These are phyloP conservation scores for Calonectria naviculata DNA, from an alignment of 2,329 filamentous ascomycete species.

Conservation along the genomic window DNA sequence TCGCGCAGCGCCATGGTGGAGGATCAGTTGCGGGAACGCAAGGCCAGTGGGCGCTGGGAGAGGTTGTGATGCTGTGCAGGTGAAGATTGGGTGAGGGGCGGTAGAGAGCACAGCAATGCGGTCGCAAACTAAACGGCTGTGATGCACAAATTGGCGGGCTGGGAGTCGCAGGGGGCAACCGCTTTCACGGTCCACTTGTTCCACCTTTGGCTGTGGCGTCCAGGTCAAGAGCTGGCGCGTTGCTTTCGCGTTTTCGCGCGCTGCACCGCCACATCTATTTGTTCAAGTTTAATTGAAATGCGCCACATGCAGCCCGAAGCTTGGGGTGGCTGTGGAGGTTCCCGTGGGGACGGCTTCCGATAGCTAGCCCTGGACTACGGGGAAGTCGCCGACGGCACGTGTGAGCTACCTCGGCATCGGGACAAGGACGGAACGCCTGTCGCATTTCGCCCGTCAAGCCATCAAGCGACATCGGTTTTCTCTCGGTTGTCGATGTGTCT, in stretches of 20 bases:
- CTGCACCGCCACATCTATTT: conserved; percentile 36
- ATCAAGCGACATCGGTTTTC: conserved; percentile 15
- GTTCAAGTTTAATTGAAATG: conserved; percentile 42
- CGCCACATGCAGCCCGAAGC: conserved; percentile 28
- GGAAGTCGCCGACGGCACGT: conserved; percentile 47
- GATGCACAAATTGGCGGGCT: conserved; percentile 47
- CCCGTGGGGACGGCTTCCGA: conserved; percentile 12
- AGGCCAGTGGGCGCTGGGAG: conserved; percentile 27
- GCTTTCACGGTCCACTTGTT: background rate
- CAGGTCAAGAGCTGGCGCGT: conserved; percentile 40
- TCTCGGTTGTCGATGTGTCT: background rate
- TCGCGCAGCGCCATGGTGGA: conserved; percentile 85
- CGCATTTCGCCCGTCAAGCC: conserved; percentile 22
- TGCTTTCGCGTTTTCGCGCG: conserved; percentile 46
- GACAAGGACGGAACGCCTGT: conserved; percentile 35
- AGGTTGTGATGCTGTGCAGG: conserved; percentile 25
- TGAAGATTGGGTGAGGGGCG: conserved; percentile 20
- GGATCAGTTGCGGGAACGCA: conserved; percentile 29
- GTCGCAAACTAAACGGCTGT: conserved; percentile 33
- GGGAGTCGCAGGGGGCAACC: conserved; percentile 41
- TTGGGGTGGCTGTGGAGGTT: background rate
- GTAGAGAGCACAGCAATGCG: conserved; percentile 10
- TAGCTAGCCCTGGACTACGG: conserved; percentile 25
- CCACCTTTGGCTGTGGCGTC: background rate
- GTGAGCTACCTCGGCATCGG: conserved; percentile 48